These are phyloP conservation scores for Colletotrichum destructivum DNA, from an alignment of 2,329 filamentous ascomycete genomes.

Conservation along the genomic window DNA sequence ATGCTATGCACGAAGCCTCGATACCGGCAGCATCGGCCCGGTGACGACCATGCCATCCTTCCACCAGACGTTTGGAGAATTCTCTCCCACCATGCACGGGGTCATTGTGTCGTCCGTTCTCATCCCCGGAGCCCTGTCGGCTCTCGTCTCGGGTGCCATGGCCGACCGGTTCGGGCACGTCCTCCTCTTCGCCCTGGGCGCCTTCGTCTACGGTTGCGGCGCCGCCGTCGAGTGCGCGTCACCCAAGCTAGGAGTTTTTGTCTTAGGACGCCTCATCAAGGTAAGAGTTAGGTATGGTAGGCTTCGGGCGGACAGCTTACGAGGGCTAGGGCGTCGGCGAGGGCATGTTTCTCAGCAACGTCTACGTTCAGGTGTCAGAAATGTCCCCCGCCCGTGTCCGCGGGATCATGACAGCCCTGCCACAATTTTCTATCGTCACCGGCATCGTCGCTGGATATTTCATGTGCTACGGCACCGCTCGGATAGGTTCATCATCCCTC, in stretches of 20 bases:
- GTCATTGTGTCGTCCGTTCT: constrained; percentile 73
- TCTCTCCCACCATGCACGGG: constrained; percentile 70
- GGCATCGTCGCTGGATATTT: constrained; percentile 72
- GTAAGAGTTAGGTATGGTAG: too few species aligned
- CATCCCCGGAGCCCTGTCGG: constrained; percentile 71
- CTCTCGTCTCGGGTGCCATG: constrained; percentile 70
- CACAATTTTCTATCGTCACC: constrained; percentile 67
- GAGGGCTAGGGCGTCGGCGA: constrained; percentile 64
- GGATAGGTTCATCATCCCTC: constrained; percentile 58
- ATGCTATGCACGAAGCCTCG: constrained; percentile 44
- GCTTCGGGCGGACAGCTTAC: too few species aligned
- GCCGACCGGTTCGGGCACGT: constrained; percentile 68
- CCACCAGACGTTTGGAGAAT: constrained; percentile 63
- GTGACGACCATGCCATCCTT: constrained; percentile 72
- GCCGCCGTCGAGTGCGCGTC: constrained; percentile 58
- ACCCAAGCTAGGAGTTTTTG: constrained; percentile 63
- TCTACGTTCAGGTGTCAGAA: constrained; percentile 70
- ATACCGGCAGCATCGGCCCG: constrained; percentile 70
- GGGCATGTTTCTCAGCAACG: constrained; percentile 68
- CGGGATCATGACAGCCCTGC: constrained; percentile 66
- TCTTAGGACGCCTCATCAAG: constrained; percentile 68
- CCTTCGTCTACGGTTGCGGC: constrained; percentile 66
- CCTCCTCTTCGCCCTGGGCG: constrained; percentile 66
- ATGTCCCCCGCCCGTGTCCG: constrained; percentile 68
- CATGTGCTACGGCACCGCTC: constrained; percentile 70